Evolutionary conservation across 345 rosid genomes (phyloP), one percentile per base, ranked within the genome.

Genomic region (Melastoma malabathricum): DNA sequence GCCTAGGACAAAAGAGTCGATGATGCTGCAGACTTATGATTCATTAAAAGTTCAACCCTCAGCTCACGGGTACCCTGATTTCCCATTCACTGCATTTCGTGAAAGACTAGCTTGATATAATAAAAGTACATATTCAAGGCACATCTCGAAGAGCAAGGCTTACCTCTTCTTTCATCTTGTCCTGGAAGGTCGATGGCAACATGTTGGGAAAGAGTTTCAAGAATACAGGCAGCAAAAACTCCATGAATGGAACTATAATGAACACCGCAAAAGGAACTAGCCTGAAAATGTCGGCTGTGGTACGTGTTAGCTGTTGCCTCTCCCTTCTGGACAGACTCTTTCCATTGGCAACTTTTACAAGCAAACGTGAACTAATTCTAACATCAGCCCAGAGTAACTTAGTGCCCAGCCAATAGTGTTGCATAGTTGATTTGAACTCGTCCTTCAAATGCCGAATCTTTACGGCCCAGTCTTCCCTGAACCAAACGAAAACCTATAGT

Each of bases 81-180:
- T 3, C 10, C 38, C 38, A 9, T 31, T 61, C 13, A 59, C 52
- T 38, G 18, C 12, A 47, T 39, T 31, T 19, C 47, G 34, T 39
- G 44, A 46, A 13, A 55, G 18, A 58, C 14, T 39, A 38, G 13
- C 38, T n/a, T 16, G 38, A 6, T 47, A 17, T 5, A 52, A 58
- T 52, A 50, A 16, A 51, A 51, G 25, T 51, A 15, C 29, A 31
- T 23, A 16, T 55, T 31, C 38, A 31, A 31, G 38, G 38, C 38
- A 9, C 38, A 31, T 31, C 38, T 9, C 13, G n/a, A 3, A 46
- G 10, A 54, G 50, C 41, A 44, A 59, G 39, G 38, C 61, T 18
- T 73, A 89, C 98, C 98, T 89, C 81, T 75, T 89, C 92, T 77
- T 78, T 86, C 98, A 89, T 89, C 79, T 74, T 89, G 77, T 89